Conservation (phyloP, 2,329 filamentous ascomycete genomes). For the Lecanicillium sp. region DNA sequence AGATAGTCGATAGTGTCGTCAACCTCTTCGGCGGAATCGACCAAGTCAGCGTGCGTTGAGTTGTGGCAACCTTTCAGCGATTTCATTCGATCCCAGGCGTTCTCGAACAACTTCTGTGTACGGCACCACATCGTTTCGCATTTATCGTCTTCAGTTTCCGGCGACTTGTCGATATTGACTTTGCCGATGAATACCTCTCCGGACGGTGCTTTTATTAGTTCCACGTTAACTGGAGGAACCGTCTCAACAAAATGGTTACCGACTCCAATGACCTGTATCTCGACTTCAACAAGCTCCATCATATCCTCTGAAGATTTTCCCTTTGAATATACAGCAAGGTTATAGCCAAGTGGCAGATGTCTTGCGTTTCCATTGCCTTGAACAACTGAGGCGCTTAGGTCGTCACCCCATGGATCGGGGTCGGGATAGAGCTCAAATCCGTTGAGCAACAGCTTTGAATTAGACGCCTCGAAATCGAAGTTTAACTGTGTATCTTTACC, state of each 20-base stretch:
- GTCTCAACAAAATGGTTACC: constrained; percentile 45
- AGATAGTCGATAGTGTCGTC: too few species aligned
- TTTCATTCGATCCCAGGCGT: constrained; percentile 11
- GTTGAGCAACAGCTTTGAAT: constrained; percentile 47
- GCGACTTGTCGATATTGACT: constrained; percentile 29
- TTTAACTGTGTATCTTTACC: constrained; percentile 36
- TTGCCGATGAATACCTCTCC: constrained; percentile 47
- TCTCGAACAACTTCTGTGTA: constrained; percentile 28
- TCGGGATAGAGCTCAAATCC: constrained; percentile 51
- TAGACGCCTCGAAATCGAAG: constrained; percentile 46
- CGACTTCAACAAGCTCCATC: constrained; percentile 43
- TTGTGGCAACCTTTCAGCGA: constrained; percentile 11
- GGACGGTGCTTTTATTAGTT: constrained; percentile 50
- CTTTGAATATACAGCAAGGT: constrained; percentile 31
- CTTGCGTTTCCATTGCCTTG: constrained; percentile 27
- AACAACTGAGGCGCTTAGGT: constrained; percentile 37
- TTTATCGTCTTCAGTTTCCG: constrained; percentile 10
- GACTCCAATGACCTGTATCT: constrained; percentile 53
- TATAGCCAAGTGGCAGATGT: constrained; percentile 39
- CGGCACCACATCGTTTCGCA: constrained; percentile 45
- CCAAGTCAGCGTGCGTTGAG: too few species aligned
- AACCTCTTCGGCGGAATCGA: too few species aligned
- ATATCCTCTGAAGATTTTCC: constrained; percentile 41
- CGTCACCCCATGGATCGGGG: constrained; percentile 34
- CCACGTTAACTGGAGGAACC: constrained; percentile 48